phyloP scores from a whole-genome alignment of 495 filamentous ascomycete genomes.

The Echria macrotheca region DNA sequence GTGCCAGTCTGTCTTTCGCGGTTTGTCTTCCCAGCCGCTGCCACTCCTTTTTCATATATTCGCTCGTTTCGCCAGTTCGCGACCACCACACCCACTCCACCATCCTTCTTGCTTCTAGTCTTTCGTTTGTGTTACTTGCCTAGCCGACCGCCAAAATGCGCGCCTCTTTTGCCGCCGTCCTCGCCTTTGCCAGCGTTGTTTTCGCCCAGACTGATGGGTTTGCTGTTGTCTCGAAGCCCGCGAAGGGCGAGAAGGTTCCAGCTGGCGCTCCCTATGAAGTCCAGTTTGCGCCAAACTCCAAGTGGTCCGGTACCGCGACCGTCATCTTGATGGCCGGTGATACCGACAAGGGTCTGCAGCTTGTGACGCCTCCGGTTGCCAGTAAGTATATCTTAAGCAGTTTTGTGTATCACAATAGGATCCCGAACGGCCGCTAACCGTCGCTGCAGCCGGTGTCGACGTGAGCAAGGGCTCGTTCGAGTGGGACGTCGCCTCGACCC shows the following conservation, averaged over 20 bases:
- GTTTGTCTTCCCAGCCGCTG: conserved; percentile 11
- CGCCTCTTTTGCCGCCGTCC: conserved; percentile 35
- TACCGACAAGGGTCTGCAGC: conserved; percentile 19
- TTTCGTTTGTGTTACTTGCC: conserved; percentile 7
- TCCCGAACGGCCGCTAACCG: conserved; percentile 17
- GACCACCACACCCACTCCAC: conserved; percentile 1
- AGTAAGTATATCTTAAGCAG: conserved; percentile 32
- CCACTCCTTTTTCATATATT: conserved; percentile 10
- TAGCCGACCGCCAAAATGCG: conserved; percentile 36
- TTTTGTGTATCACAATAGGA: too few species aligned
- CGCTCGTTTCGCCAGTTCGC: conserved; percentile 1
- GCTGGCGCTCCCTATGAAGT: conserved; percentile 36
- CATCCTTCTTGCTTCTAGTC: conserved; percentile 1
- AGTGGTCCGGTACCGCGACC: conserved; percentile 29
- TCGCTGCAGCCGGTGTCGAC: conserved; percentile 26
- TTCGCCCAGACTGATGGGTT: conserved; percentile 40
- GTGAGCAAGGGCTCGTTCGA: conserved; percentile 23
- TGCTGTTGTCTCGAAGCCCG: conserved; percentile 34
- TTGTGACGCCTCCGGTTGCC: conserved; percentile 29
- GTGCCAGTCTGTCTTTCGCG: neutral
- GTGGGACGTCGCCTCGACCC: conserved; percentile 35
- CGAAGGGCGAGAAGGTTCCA: conserved; percentile 27
- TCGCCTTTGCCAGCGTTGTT: conserved; percentile 38
- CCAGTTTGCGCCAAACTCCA: conserved; percentile 23
- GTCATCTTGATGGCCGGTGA: conserved; percentile 40